A percentile compares a stretch with the other conserved stretches of the same genome.
Evolutionary conservation across 2,329 filamentous ascomycete species (phyloP).

Genomic region (Fusarium sp.): DNA sequence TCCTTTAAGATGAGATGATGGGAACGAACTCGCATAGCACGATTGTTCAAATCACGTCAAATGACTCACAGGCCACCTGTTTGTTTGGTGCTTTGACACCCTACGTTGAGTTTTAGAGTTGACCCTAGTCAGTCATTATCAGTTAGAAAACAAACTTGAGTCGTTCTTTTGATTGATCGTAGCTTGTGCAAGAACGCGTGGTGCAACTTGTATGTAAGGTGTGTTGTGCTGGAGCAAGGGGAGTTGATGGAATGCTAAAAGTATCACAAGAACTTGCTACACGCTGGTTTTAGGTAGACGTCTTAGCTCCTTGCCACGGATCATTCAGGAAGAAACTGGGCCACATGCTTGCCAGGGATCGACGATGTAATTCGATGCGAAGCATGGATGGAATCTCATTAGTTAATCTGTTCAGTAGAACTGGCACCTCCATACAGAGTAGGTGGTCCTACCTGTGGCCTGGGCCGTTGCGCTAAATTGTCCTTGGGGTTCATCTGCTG

Average conservation of each 20-base stretch:
- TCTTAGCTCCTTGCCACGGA: neutral
- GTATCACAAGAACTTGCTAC: neutral
- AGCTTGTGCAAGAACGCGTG: neutral
- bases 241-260: conserved; percentile 15
- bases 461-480: neutral
- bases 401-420: no score
- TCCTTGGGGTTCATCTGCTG: neutral
- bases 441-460: no score
- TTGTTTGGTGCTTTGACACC: conserved; percentile 36
- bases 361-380: no score
- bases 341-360: no score
- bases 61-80: conserved; percentile 21
- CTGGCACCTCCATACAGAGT: no score
- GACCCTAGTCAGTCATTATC: conserved; percentile 48
- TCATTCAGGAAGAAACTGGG: neutral
- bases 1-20: conserved; percentile 25
- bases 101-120: conserved; percentile 32
- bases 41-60: conserved; percentile 20
- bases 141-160: conserved; percentile 40
- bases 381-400: no score
- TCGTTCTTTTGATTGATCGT: conserved; percentile 39
- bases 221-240: neutral
- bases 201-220: neutral
- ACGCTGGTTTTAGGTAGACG: neutral
- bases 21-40: conserved; percentile 10